Percentiles rank a stretch among this genome's conserved stretches.
Evolutionary conservation across 2,329 filamentous ascomycete genomes (phyloP).

Genomic region (Spiromastix sp.): DNA sequence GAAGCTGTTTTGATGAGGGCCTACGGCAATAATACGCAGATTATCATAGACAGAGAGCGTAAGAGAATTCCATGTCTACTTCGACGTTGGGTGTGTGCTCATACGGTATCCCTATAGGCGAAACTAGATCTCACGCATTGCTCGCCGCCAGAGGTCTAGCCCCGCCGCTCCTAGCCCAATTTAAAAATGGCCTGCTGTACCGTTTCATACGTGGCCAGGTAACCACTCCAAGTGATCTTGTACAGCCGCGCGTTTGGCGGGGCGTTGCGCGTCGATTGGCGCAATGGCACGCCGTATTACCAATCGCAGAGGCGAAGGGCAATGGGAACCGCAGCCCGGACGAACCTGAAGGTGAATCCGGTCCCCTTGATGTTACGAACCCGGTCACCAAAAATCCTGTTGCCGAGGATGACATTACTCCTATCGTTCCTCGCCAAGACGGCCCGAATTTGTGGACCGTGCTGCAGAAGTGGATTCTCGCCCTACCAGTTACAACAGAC

Average conservation of each 20-base stretch:
- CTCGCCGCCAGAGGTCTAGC: slow-evolving; percentile 76
- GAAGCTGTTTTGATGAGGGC: slow-evolving; percentile 84
- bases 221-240: slow-evolving; percentile 70
- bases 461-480: slow-evolving; percentile 90
- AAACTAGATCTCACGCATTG: slow-evolving; percentile 65
- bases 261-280: slow-evolving; percentile 77
- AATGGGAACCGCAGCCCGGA: slow-evolving; percentile 14
- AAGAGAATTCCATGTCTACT: slow-evolving; percentile 32
- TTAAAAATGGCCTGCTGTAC: slow-evolving; percentile 94
- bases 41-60: slow-evolving; percentile 92
- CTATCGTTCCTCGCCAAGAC: slow-evolving; percentile 54
- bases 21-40: slow-evolving; percentile 87
- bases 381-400: slow-evolving; percentile 13
- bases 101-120: slow-evolving; percentile 35
- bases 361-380: slow-evolving; percentile 45
- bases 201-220: slow-evolving; percentile 74
- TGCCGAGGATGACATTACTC: slow-evolving; percentile 17
- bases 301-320: slow-evolving; percentile 39
- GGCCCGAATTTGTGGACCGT: slow-evolving; percentile 89
- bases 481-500: slow-evolving; percentile 63
- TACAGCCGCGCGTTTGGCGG: slow-evolving; percentile 62
- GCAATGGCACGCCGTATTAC: slow-evolving; percentile 78
- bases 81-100: slow-evolving; percentile 24
- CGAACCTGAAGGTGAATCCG: slow-evolving; percentile 9
- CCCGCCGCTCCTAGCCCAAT: slow-evolving; percentile 77